These are phyloP conservation scores for Corchorus olitorius DNA, from an alignment of 345 rosid species.

Conservation along the genomic window DNA sequence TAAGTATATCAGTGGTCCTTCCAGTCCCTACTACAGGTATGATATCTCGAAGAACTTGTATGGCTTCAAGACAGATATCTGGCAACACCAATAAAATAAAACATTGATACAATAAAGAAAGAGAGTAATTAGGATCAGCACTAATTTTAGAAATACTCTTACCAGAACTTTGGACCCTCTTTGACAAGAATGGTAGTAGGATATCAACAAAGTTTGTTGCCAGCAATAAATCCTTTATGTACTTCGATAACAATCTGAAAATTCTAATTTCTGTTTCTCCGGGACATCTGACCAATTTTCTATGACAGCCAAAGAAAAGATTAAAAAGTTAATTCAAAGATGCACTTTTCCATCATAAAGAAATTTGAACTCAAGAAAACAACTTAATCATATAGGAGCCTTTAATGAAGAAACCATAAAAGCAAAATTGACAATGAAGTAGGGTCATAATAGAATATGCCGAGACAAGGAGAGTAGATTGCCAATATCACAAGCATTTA, in stretches of 20 bases:
- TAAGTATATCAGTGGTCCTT: slow-evolving; percentile 48
- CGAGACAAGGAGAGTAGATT: neutral
- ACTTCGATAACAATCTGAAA: slow-evolving; percentile 67
- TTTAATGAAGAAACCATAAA: slow-evolving; percentile 1
- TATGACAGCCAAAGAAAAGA: slow-evolving; percentile 30
- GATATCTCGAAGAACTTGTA: slow-evolving; percentile 62
- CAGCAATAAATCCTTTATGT: slow-evolving; percentile 46
- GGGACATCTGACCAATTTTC: slow-evolving; percentile 69
- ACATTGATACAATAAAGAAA: slow-evolving; percentile 24
- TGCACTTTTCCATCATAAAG: neutral
- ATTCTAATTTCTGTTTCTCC: slow-evolving; percentile 62
- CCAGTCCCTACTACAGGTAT: slow-evolving; percentile 50
- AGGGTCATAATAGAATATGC: neutral
- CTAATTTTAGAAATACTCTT: slow-evolving; percentile 27
- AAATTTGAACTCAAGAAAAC: slow-evolving; percentile 9
- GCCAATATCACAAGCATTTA: neutral
- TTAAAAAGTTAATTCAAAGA: neutral
- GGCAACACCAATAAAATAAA: slow-evolving; percentile 36
- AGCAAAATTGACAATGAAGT: neutral
- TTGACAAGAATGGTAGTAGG: slow-evolving; percentile 64
- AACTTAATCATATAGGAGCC: neutral
- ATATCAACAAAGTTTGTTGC: slow-evolving; percentile 67
- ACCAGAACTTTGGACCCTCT: slow-evolving; percentile 62
- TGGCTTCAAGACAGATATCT: slow-evolving; percentile 57
- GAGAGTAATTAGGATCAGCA: slow-evolving; percentile 3